phyloP scores from a whole-genome alignment of 2,329 filamentous ascomycete genomes.

The Lasiodiplodia sp. region DNA sequence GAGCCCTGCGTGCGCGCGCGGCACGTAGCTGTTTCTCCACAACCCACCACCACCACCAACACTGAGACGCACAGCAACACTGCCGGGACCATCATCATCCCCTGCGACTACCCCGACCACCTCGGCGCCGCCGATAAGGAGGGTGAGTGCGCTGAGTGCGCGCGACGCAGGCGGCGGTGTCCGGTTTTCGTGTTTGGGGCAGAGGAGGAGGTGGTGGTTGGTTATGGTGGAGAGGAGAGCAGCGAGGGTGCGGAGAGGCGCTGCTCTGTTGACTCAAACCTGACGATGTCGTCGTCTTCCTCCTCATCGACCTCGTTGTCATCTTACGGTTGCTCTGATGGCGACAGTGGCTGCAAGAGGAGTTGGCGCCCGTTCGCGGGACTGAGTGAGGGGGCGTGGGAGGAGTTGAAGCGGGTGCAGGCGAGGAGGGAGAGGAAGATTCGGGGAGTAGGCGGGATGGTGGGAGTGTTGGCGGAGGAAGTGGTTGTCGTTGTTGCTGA shows the following conservation, averaged over 20 bases:
- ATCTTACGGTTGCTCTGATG: neutral
- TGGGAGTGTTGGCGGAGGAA: neutral
- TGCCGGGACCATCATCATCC: neutral
- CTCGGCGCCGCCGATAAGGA: neutral
- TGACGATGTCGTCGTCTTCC: neutral
- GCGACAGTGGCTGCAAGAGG: too few relatives aligned
- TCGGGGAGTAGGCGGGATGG: too few relatives aligned
- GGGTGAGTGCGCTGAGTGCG: neutral
- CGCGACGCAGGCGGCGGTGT: neutral
- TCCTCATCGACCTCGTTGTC: neutral
- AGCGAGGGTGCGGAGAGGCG: neutral
- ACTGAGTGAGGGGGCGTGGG: neutral
- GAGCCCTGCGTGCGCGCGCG: constrained; percentile 42
- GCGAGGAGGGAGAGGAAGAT: neutral
- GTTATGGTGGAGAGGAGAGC: neutral
- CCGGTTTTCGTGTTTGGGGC: neutral
- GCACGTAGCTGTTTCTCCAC: neutral
- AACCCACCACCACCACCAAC: neutral
- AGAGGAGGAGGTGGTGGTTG: too few relatives aligned
- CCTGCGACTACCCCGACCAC: constrained; percentile 1
- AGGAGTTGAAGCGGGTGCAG: neutral
- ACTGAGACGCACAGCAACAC: neutral
- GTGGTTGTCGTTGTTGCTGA: neutral
- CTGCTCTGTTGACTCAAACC: neutral
- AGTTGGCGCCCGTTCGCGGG: neutral